Evolutionary conservation across 257 asterid species (phyloP).

Genomic region (Galeopsis tetrahit): DNA sequence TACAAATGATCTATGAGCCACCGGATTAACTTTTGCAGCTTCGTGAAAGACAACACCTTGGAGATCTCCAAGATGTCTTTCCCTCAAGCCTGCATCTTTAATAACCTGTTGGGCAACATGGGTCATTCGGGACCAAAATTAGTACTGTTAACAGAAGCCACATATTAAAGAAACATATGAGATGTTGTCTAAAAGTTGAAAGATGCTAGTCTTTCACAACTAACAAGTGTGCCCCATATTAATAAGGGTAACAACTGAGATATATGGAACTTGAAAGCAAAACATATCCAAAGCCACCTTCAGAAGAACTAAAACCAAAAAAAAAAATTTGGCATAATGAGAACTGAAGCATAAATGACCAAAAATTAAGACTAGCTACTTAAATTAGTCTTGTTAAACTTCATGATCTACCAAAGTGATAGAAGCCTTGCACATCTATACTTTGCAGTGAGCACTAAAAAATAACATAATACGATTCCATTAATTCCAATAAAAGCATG

Average conservation of each 20-base stretch:
- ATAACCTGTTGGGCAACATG: constrained; percentile 52
- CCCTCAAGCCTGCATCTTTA: constrained; percentile 75
- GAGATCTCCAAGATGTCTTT: constrained; percentile 87
- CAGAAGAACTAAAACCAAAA: background rate
- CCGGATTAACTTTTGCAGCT: constrained; percentile 44
- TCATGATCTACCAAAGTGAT: constrained; percentile 12
- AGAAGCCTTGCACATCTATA: constrained; percentile 16
- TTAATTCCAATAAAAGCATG: background rate
- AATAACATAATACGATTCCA: background rate
- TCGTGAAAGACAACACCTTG: constrained; percentile 69
- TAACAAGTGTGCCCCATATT: background rate
- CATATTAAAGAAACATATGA: constrained; percentile 3
- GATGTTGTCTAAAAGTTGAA: constrained; percentile 2
- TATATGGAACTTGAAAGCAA: constrained; percentile 3
- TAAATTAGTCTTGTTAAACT: background rate
- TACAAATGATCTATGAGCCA: constrained; percentile 63
- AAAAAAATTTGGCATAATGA: background rate
- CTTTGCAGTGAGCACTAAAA: background rate
- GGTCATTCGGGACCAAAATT: constrained; percentile 18
- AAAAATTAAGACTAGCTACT: background rate
- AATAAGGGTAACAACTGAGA: background rate
- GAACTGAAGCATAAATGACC: constrained; percentile 44
- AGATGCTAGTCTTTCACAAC: background rate
- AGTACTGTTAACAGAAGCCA: background rate
- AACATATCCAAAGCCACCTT: background rate